Evolutionary conservation across 352 stramenopile species (phyloP).

Genomic region (Phytophthora pinifolia): DNA sequence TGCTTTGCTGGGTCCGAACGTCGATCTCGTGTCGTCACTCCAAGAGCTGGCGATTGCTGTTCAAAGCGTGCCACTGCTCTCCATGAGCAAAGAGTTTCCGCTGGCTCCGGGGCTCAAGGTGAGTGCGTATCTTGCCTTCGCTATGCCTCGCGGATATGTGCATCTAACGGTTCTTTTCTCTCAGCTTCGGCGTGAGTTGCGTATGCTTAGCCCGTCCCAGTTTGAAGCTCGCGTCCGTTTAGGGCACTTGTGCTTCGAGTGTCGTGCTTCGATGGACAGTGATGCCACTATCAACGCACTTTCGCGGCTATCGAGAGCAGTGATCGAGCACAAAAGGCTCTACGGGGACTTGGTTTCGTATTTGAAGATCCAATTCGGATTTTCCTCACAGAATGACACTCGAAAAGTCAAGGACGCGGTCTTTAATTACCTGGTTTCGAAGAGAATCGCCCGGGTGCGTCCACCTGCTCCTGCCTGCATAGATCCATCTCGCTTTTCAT

Average conservation of each 20-base stretch:
- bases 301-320: constrained; percentile 32
- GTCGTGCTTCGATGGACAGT: constrained; percentile 30
- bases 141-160: neutral
- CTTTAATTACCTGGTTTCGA: constrained; percentile 48
- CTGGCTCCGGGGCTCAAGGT: constrained; percentile 59
- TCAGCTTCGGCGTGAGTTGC: constrained; percentile 54
- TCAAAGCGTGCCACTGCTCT: constrained; percentile 37
- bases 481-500: neutral
- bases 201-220: constrained; percentile 13
- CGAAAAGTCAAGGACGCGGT: constrained; percentile 46
- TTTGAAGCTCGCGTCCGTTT: constrained; percentile 38
- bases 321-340: constrained; percentile 42
- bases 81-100: constrained; percentile 65
- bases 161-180: constrained; percentile 17
- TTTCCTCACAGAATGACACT: constrained; percentile 38
- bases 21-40: constrained; percentile 63
- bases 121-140: neutral
- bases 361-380: constrained; percentile 45
- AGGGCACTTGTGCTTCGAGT: constrained; percentile 46
- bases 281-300: constrained; percentile 56
- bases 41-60: constrained; percentile 42
- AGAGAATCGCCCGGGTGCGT: constrained; percentile 46
- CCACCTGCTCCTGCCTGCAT: neutral
- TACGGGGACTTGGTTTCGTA: constrained; percentile 46
- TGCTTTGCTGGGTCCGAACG: constrained; percentile 50